Evolutionary conservation across 2,329 filamentous ascomycete species (phyloP), one percentile per base, ranked within the genome.

Genomic region (Colletotrichum spaethianum): DNA sequence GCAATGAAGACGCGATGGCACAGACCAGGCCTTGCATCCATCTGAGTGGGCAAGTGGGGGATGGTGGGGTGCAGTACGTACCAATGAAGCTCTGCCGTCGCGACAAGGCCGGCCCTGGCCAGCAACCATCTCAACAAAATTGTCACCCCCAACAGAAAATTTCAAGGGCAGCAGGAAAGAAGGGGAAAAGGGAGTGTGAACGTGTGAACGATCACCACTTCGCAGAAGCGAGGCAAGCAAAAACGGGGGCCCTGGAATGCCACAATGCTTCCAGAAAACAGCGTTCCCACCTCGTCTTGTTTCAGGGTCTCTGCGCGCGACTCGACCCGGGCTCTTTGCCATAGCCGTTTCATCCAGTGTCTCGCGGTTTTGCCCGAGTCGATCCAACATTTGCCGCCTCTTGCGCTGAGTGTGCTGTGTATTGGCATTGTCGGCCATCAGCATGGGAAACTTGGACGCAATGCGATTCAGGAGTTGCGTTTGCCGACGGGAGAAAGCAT

Each of bases 141-240:
- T 46, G 9, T 26, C 57, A 60, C 65, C 67, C 67, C 70, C 70
- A 72, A 72, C 70, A 72, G 70, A 72, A 72, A 72, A 72, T 64
- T 64, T 70, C 65, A 46, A 44, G 62, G 36, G 50, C 50, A 57
- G 50, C 33, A 68, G 26, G 14, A 59, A 31, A 46, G 48, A 44
- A 63, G 33, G 33, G 23, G 28, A 18, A 20, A 42, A 38, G 42
- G 12, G 44, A 38, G 18, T 40, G 20, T 46, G 40, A 50, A 38
- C 9, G 64, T 23, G 28, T 40, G 38, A 64, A 59, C 16, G 23
- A 70, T 59, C 28, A 63, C 36, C 44, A 20, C 52, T 26, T 38
- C 42, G 33, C 60, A 59, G 64, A 69, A 71, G 63, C 63, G 56
- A 71, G 42, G 56, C 33, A 67, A 44, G 40, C 52, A 60, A 64